Base-by-base conservation (phyloP, 106 monocot species). In the Phalaenopsis aphrodite region DNA sequence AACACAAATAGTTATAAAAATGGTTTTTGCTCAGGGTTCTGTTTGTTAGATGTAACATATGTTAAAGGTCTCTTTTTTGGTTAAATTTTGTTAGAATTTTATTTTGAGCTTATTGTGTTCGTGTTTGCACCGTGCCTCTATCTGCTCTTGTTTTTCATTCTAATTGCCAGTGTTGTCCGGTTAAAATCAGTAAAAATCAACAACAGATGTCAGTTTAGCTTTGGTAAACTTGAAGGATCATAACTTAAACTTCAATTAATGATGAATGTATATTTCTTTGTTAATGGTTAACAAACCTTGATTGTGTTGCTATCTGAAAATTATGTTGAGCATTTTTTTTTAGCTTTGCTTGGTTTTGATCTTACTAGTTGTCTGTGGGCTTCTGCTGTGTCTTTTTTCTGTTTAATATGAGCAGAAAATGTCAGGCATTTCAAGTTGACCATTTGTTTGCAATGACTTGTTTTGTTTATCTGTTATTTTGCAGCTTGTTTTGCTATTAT, bases 401-500 rank as follows among this genome's bases (percentile, higher is more conserved):
- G 7, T 24, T 64, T 64, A 64, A 8, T 64, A 5, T 64, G 5
- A 64, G 24, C 24, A 64, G 23, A 64, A 64, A 64, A 8, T 24
- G 5, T 7, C 24, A 64, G 64, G 5, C n/a, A 64, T 64, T 64
- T 23, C 24, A 64, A 21, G 19, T 64, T 64, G 21, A 21, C 64
- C 23, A 23, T 64, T 61, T 64, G 5, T 64, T 1, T 64, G 64
- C 64, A 23, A 64, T 24, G 8, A 64, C n/a, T 2, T 64, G 64
- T 21, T 64, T 38, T 71, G 15, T 71, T 41, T 14, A 71, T 71
- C 14, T 71, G 10, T 41, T 71, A 3, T 79, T 38, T 82, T 89
- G 91, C 95, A 96, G 95, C 91, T 96, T 85, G 84, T 85, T 41
- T 43, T 96, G 82, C 77, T 91, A 84, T 68, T 91, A 77, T 96